Percentiles rank a stretch among this genome's conserved stretches.
Conservation (phyloP, 2,329 filamentous ascomycete genomes). For the Hypomyces rosellus region DNA sequence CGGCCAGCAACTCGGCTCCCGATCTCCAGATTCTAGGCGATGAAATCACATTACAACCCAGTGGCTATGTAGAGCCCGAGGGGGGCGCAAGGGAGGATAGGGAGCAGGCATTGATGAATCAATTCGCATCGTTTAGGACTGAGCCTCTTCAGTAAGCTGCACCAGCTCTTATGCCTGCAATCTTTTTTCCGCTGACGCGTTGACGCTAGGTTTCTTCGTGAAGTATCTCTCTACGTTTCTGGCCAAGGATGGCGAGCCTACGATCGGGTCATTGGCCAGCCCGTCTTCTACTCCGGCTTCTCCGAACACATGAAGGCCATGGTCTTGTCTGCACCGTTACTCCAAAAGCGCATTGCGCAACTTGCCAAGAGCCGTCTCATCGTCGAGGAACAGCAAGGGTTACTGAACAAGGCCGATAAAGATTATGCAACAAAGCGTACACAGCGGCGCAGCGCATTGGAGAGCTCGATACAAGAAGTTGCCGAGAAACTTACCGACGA, state of each 20-base stretch:
- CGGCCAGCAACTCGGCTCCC: constrained; percentile 48
- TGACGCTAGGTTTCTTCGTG: constrained; percentile 71
- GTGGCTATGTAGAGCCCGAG: constrained; percentile 55
- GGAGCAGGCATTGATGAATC: constrained; percentile 67
- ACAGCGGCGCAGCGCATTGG: constrained; percentile 57
- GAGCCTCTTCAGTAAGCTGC: constrained; percentile 52
- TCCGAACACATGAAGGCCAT: constrained; percentile 79
- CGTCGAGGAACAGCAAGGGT: constrained; percentile 70
- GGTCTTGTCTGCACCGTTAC: constrained; percentile 68
- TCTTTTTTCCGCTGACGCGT: constrained; percentile 11
- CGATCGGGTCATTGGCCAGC: constrained; percentile 82
- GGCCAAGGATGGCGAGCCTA: constrained; percentile 95
- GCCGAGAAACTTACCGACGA: constrained; percentile 81
- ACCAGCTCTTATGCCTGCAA: neutral
- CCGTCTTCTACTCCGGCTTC: constrained; percentile 89
- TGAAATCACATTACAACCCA: constrained; percentile 67
- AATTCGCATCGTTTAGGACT: constrained; percentile 80
- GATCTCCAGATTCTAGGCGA: constrained; percentile 72
- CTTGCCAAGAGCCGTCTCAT: constrained; percentile 68
- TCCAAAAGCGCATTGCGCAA: constrained; percentile 68
- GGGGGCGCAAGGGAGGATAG: constrained; percentile 42
- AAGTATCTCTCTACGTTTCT: constrained; percentile 87
- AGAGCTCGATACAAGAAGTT: constrained; percentile 68
- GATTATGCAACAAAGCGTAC: constrained; percentile 45
- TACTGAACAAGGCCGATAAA: constrained; percentile 51